Base-by-base conservation (phyloP, 805 yeast species). In the Naumovozyma castellii region DNA sequence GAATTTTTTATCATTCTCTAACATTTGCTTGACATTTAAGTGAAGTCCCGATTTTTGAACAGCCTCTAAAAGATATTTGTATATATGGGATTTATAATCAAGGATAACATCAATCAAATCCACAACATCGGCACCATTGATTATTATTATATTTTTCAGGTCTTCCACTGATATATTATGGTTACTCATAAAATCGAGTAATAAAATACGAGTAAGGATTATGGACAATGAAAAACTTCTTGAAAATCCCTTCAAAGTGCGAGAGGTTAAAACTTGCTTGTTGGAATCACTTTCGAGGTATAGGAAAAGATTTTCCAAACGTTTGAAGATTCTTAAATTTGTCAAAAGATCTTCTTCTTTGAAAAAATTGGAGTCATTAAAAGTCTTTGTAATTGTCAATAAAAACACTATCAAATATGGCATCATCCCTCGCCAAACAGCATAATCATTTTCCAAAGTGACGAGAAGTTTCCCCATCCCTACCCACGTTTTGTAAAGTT, bases 71-170 rank as follows among this genome's bases (percentile, higher is more conserved):
- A 56, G 36, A 18, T 44, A 41, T 22, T 47, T 48, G 38, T 48
- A 58, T n/a, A 46, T 30, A 13, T 40, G 43, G 2, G 61, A 56
- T 14, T 55, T 50, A 8, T 53, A 50, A 40, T 55, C 51, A 16
- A 58, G 34, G 3, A 54, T 34, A n/a, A 42, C 37, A 3, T 43
- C 40, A 1, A 46, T 43, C 6, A 48, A 32, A 13, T 43, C 45
- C 2, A 38, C 41, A 8, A 51, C 34, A 16, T 45, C 49, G 1
- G 90, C 85, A 46, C 84, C 67, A 53, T 76, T 80, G 39, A 68
- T 67, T 53, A 80, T 74, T 48, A 80, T 73, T 46, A 29, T 9
- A 29, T 80, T 77, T 43, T 67, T 61, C 34, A 85, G 65, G 56
- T 83, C 88, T n/a, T 64, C 67, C 2, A 73, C 65, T 1, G 87